Percentiles rank a stretch among this genome's conserved stretches.
Conservation (phyloP, 2,329 filamentous ascomycete species). For the Calonectria montana region DNA sequence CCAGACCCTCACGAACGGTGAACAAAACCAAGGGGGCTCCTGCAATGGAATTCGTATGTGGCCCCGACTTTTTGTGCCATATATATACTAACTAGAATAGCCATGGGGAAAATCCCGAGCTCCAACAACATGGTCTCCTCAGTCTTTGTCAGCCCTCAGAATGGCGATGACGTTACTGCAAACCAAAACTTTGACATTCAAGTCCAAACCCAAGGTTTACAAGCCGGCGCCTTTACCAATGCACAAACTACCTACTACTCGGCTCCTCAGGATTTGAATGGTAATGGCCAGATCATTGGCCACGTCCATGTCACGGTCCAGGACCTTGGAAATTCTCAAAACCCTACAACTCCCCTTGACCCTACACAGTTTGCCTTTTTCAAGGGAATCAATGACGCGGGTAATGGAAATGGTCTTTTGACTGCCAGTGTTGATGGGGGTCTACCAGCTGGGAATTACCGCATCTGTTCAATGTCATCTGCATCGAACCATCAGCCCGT, state of each 20-base stretch:
- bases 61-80: background rate
- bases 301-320: conserved; percentile 72
- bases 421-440: conserved; percentile 66
- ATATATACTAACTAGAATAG: conserved; percentile 46
- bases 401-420: conserved; percentile 66
- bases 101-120: conserved; percentile 71
- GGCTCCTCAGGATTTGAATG: conserved; percentile 65
- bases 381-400: conserved; percentile 74
- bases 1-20: conserved; percentile 68
- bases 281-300: conserved; percentile 63
- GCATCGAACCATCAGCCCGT: conserved; percentile 76
- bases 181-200: conserved; percentile 64
- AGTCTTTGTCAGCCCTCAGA: conserved; percentile 64
- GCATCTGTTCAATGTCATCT: conserved; percentile 72
- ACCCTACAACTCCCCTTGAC: conserved; percentile 64
- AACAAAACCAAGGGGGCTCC: conserved; percentile 67
- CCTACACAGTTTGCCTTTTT: conserved; percentile 69
- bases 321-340: conserved; percentile 62
- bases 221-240: conserved; percentile 71
- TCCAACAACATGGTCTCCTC: conserved; percentile 67
- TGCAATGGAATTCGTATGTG: conserved; percentile 73
- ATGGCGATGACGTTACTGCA: conserved; percentile 59
- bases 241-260: conserved; percentile 70
- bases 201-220: conserved; percentile 65
- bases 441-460: conserved; percentile 72